Conservation (phyloP, 768 basidiomycete species). For the Lactarius sanguifluus region DNA sequence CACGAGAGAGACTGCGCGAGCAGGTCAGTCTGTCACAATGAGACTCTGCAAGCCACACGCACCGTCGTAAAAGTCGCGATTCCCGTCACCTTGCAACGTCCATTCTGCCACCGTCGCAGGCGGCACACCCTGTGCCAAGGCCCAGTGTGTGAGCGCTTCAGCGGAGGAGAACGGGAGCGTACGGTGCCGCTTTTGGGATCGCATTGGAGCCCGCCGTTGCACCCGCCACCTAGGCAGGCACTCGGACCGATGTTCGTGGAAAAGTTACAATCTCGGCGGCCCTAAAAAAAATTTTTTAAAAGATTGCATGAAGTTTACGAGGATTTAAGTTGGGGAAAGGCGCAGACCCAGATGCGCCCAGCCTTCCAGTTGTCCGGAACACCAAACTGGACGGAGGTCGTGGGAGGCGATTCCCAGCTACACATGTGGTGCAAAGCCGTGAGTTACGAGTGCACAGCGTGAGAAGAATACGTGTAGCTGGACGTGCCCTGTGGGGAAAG, state of each 20-base stretch:
- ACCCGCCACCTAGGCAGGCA: constrained; percentile 33
- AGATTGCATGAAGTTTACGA: neutral
- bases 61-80: constrained; percentile 57
- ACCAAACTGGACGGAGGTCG: constrained; percentile 24
- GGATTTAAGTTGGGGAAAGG: neutral
- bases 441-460: neutral
- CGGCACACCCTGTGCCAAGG: constrained; percentile 50
- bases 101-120: constrained; percentile 71
- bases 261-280: constrained; percentile 33
- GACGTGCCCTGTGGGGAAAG: constrained; percentile 24
- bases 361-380: constrained; percentile 34
- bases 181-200: constrained; percentile 31
- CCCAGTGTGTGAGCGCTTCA: neutral
- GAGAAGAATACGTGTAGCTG: neutral
- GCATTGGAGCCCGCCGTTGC: constrained; percentile 34
- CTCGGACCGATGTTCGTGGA: constrained; percentile 26
- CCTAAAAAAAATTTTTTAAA: constrained; percentile 23
- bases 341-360: constrained; percentile 33
- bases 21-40: neutral
- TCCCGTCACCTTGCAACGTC: constrained; percentile 49
- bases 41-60: neutral
- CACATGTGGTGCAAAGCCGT: neutral
- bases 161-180: neutral
- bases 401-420: constrained; percentile 30
- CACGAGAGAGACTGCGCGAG: constrained; percentile 55